Conservation (phyloP, 2,329 filamentous ascomycete species). For the Monosporascus sp. region DNA sequence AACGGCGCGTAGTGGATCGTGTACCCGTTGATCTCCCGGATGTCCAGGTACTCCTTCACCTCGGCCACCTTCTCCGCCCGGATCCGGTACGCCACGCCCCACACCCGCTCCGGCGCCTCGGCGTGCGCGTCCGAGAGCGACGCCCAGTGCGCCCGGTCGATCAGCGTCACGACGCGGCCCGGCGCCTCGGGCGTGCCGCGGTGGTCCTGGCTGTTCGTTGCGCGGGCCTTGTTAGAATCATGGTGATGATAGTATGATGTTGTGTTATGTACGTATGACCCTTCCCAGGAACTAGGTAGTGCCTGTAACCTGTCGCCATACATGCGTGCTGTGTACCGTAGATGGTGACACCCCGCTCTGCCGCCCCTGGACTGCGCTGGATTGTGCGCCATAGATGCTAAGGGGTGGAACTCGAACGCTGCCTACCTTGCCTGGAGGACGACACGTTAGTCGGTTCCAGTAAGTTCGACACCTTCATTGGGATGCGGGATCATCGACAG, state of each 20-base stretch:
- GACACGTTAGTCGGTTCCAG: not conserved
- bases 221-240: not conserved
- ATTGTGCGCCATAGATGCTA: no score
- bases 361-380: no score
- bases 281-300: not conserved
- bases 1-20: conserved; percentile 88
- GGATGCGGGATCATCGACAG: no score
- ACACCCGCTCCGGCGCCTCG: conserved; percentile 62
- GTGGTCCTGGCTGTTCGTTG: conserved; percentile 72
- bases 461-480: no score
- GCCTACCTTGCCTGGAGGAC: not conserved
- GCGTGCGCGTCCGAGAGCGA: conserved; percentile 65
- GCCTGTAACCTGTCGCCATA: no score
- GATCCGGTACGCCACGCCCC: conserved; percentile 92
- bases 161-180: conserved; percentile 88
- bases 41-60: conserved; percentile 86
- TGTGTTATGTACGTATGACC: conserved; percentile 7
- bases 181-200: conserved; percentile 83
- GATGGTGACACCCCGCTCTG: no score
- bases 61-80: conserved; percentile 64
- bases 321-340: no score
- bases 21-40: conserved; percentile 96
- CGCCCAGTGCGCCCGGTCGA: conserved; percentile 78
- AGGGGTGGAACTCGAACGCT: not conserved
- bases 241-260: conserved; percentile 1